phyloP scores from a whole-genome alignment of 306 rosid species.

The Hylodesmum podocarpum region DNA sequence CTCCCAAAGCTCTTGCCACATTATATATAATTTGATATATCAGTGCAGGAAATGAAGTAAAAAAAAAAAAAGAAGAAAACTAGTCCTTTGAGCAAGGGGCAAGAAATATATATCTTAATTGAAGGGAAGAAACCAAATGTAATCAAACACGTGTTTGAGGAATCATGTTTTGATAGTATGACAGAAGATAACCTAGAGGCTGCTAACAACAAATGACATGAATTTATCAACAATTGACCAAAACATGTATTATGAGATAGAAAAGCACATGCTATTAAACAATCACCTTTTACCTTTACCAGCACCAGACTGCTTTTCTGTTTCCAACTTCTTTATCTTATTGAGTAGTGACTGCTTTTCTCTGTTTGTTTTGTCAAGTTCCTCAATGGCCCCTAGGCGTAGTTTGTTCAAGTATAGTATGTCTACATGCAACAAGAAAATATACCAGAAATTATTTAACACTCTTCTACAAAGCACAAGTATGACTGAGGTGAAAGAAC shows the following conservation, averaged over 20 bases:
- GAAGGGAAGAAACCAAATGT: background rate
- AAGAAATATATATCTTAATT: background rate
- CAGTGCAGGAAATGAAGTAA: background rate
- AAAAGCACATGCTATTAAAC: conserved; percentile 20
- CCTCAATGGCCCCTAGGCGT: conserved; percentile 63
- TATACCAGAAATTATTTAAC: conserved; percentile 9
- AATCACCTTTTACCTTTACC: conserved; percentile 62
- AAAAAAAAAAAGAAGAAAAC: background rate
- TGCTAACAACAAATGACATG: conserved; percentile 1
- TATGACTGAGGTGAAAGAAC: conserved; percentile 24
- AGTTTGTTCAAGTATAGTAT: conserved; percentile 67
- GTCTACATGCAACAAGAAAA: conserved; percentile 43
- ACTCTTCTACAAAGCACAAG: background rate
- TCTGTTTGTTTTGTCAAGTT: conserved; percentile 47
- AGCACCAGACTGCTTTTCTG: conserved; percentile 46
- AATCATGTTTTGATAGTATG: background rate
- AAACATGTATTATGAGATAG: background rate
- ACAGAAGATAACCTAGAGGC: background rate
- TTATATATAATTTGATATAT: conserved; percentile 1
- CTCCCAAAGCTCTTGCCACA: background rate
- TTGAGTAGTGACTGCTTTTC: conserved; percentile 55
- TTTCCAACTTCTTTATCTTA: conserved; percentile 58
- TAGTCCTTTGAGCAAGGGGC: background rate
- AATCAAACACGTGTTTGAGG: background rate
- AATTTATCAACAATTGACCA: conserved; percentile 18